phyloP scores from a whole-genome alignment of 495 filamentous ascomycete genomes.

The Wilcoxina mikolae region DNA sequence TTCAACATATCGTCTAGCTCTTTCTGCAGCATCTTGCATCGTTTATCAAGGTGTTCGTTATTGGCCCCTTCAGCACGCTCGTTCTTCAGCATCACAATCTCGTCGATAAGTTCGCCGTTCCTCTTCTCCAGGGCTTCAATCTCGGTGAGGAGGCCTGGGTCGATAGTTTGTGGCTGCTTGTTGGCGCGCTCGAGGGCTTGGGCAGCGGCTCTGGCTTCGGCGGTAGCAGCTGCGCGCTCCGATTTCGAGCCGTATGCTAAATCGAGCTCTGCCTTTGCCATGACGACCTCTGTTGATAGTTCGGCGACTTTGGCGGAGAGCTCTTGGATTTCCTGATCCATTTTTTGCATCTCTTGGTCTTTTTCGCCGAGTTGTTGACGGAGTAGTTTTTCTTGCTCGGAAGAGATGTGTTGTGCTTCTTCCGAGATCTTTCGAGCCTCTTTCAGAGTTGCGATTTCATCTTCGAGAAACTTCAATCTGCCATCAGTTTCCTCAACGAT shows the following conservation, averaged over 20 bases:
- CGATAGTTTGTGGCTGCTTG: constrained; percentile 26
- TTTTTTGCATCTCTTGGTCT: constrained; percentile 35
- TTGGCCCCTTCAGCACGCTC: constrained; percentile 28
- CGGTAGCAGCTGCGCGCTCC: constrained; percentile 61
- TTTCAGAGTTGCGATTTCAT: constrained; percentile 15
- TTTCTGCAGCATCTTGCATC: constrained; percentile 49
- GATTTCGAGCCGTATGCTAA: constrained; percentile 72
- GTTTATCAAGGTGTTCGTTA: constrained; percentile 40
- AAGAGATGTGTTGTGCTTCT: constrained; percentile 7
- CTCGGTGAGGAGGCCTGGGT: constrained; percentile 51
- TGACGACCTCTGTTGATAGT: constrained; percentile 76
- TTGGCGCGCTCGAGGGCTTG: constrained; percentile 22
- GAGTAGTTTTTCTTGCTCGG: constrained; percentile 12
- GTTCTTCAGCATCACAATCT: constrained; percentile 42
- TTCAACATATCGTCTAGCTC: constrained; percentile 69
- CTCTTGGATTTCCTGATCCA: constrained; percentile 52
- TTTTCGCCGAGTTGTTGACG: constrained; percentile 29
- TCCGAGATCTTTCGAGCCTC: constrained; percentile 13
- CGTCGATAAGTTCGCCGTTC: constrained; percentile 44
- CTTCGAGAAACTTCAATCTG: constrained; percentile 17
- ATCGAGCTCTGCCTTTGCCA: constrained; percentile 88
- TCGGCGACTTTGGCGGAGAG: constrained; percentile 72
- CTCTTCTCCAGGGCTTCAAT: constrained; percentile 46
- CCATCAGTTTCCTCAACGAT: constrained; percentile 14
- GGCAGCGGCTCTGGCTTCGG: constrained; percentile 32